A percentile compares a stretch with the other conserved stretches of the same genome.
phyloP scores from a whole-genome alignment of 257 asterid genomes.

The Capsicum rhomboideum region DNA sequence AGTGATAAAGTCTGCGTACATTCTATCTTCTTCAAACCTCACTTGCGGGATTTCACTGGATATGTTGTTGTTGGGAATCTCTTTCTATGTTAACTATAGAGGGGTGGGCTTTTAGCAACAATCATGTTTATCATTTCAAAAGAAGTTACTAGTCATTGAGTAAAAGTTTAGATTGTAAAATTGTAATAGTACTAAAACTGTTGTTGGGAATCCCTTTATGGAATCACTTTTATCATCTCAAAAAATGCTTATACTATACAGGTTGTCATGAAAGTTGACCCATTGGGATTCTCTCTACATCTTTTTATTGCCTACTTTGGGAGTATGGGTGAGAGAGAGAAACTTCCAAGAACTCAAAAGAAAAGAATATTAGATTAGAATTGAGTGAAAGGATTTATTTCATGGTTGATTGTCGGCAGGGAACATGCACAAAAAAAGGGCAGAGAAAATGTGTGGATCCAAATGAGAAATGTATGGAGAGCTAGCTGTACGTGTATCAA shows the following conservation, averaged over 20 bases:
- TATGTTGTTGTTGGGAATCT: too few species aligned
- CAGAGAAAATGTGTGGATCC: neutral
- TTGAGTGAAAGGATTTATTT: neutral
- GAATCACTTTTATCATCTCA: neutral
- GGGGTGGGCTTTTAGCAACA: neutral
- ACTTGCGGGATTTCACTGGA: too few species aligned
- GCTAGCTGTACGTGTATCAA: neutral
- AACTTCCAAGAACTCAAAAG: neutral
- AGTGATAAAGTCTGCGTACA: too few species aligned
- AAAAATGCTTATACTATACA: neutral
- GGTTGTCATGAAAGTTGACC: neutral
- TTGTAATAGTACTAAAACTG: neutral
- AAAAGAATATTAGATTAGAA: neutral
- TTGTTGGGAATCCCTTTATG: neutral
- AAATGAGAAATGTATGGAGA: neutral
- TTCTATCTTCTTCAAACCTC: too few species aligned
- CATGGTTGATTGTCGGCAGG: neutral
- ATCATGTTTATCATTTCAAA: too few species aligned
- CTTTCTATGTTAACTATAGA: too few species aligned
- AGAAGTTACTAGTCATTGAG: too few species aligned
- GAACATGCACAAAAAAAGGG: neutral
- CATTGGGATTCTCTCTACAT: neutral
- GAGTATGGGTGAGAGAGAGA: neutral
- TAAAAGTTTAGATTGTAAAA: too few species aligned
- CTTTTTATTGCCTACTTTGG: neutral